These are phyloP conservation scores for Myxozyma melibiosi DNA, from an alignment of 805 yeast genomes.

Conservation along the genomic window DNA sequence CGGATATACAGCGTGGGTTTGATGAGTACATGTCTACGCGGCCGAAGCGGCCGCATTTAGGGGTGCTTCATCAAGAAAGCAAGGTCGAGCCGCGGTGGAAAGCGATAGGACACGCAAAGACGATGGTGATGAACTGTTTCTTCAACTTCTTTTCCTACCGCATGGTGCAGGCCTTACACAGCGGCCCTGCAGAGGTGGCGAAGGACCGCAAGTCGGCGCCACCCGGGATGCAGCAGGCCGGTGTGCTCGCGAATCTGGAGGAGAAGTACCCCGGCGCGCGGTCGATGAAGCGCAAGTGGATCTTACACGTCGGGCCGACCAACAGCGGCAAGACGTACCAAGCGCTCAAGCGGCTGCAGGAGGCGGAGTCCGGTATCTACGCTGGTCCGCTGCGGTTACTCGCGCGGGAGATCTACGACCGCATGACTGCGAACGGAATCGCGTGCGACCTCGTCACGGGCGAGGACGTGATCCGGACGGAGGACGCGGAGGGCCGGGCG, in stretches of 20 bases:
- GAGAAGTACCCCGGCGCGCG: conserved; percentile 89
- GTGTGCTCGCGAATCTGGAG: conserved; percentile 61
- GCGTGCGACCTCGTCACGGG: conserved; percentile 89
- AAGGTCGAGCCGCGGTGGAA: not conserved
- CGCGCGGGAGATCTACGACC: conserved; percentile 88
- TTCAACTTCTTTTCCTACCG: not conserved
- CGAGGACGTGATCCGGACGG: conserved; percentile 80
- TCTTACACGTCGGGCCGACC: conserved; percentile 98
- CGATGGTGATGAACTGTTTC: no score
- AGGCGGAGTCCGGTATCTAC: conserved; percentile 74
- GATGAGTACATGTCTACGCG: conserved; percentile 15
- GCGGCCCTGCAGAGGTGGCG: no score
- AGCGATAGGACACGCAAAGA: not conserved
- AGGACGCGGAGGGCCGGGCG: conserved; percentile 66
- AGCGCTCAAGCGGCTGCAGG: conserved; percentile 69
- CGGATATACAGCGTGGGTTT: conserved; percentile 12
- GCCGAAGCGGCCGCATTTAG: conserved; percentile 26
- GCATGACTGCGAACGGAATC: conserved; percentile 65
- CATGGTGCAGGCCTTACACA: not conserved
- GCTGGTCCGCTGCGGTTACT: conserved; percentile 92
- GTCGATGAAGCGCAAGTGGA: conserved; percentile 70
- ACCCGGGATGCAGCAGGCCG: conserved; percentile 38
- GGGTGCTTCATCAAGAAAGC: not conserved
- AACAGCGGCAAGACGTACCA: conserved; percentile 92
- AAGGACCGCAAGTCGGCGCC: not conserved